Conservation (phyloP, 495 filamentous ascomycete species). For the Niebla homalea region DNA sequence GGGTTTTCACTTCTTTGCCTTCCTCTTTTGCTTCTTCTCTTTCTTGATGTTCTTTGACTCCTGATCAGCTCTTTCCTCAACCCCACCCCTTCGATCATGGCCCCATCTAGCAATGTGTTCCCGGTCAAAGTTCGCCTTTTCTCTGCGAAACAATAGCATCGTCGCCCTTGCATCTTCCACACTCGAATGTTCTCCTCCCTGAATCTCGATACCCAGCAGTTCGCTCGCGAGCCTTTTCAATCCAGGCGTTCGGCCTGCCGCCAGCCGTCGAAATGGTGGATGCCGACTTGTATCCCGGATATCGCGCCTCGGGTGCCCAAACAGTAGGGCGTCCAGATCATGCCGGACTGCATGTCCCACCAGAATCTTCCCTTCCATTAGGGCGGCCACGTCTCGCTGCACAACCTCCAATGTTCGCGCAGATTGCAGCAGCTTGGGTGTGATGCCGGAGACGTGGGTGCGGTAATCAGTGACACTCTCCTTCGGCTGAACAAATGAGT, state of each 20-base stretch:
- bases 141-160: constrained; percentile 71
- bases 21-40: constrained; percentile 34
- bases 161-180: constrained; percentile 83
- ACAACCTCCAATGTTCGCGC: constrained; percentile 62
- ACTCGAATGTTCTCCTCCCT: constrained; percentile 57
- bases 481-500: constrained; percentile 72
- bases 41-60: constrained; percentile 39
- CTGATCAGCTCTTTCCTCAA: constrained; percentile 24
- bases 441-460: constrained; percentile 70
- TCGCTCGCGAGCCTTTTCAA: constrained; percentile 64
- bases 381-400: constrained; percentile 54
- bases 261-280: constrained; percentile 56
- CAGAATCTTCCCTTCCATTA: constrained; percentile 61
- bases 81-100: constrained; percentile 27
- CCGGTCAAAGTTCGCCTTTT: constrained; percentile 71
- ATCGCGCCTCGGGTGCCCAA: constrained; percentile 62
- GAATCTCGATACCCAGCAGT: constrained; percentile 71
- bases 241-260: constrained; percentile 63
- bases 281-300: constrained; percentile 77
- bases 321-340: constrained; percentile 62
- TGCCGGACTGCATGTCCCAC: constrained; percentile 86
- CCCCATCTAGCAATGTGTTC: constrained; percentile 57
- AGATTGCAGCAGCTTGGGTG: constrained; percentile 49
- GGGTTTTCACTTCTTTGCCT: constrained; percentile 12
- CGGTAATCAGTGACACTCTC: constrained; percentile 77